A percentile compares a stretch with the other conserved stretches of the same genome.
Conservation (phyloP, 1,139 yeast species). For the Kluyveromyces marxianus region DNA sequence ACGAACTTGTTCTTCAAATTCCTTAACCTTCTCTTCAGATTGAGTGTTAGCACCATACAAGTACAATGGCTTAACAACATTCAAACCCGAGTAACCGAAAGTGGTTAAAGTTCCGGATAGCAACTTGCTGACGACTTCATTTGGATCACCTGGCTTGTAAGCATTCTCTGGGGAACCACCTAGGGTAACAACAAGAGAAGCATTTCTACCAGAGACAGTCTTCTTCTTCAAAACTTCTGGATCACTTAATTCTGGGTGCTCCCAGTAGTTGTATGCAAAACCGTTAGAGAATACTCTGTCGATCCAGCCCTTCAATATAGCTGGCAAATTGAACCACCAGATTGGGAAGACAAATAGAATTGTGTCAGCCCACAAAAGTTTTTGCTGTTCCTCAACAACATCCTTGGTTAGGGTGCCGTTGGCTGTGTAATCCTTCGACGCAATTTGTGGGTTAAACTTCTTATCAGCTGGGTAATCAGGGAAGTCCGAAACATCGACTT, state of each 20-base stretch:
- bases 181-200: neutral
- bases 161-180: neutral
- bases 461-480: constrained; percentile 8
- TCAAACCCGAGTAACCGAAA: neutral
- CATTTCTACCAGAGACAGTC: neutral
- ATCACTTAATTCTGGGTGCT: constrained; percentile 6
- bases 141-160: neutral
- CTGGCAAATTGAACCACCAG: constrained; percentile 27
- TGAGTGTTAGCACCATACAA: neutral
- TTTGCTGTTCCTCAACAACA: constrained; percentile 7
- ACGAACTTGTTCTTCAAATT: too few species aligned
- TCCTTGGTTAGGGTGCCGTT: neutral
- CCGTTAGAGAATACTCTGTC: constrained; percentile 22
- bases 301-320: constrained; percentile 25
- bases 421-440: neutral
- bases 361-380: constrained; percentile 18
- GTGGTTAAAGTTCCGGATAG: neutral
- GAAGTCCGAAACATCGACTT: constrained; percentile 18
- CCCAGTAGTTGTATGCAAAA: constrained; percentile 18
- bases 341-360: constrained; percentile 23
- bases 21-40: too few species aligned
- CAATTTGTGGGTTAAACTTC: constrained; percentile 6
- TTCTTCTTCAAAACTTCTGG: neutral
- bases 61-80: neutral
- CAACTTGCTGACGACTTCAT: neutral